phyloP scores from a whole-genome alignment of 1,139 yeast species.

The Candida neerlandica region DNA sequence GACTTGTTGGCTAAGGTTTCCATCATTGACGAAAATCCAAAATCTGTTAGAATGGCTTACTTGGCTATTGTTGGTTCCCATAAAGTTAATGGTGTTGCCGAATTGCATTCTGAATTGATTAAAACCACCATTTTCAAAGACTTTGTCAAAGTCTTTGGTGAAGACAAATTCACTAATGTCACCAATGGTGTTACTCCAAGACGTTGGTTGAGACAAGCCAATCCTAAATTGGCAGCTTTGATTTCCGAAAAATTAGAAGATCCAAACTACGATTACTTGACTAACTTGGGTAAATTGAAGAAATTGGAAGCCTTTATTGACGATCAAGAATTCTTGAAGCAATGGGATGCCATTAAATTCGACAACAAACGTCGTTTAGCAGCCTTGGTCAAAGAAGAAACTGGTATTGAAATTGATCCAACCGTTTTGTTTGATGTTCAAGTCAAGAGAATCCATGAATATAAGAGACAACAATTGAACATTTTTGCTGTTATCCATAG shows the following conservation, averaged over 20 bases:
- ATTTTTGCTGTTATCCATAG: slow-evolving; percentile 87
- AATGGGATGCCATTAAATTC: slow-evolving; percentile 74
- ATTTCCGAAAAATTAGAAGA: slow-evolving; percentile 74
- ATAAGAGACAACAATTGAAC: slow-evolving; percentile 92
- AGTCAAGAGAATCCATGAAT: slow-evolving; percentile 94
- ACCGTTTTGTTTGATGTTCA: slow-evolving; percentile 85
- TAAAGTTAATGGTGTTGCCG: slow-evolving; percentile 95
- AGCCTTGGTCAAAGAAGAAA: slow-evolving; percentile 64
- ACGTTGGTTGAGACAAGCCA: slow-evolving; percentile 95
- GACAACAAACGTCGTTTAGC: slow-evolving; percentile 73
- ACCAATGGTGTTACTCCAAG: slow-evolving; percentile 97
- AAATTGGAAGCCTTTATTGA: slow-evolving; percentile 66
- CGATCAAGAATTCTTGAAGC: slow-evolving; percentile 64
- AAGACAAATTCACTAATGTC: slow-evolving; percentile 84
- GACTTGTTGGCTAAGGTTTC: slow-evolving; percentile 74
- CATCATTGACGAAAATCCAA: slow-evolving; percentile 79
- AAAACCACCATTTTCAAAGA: slow-evolving; percentile 89
- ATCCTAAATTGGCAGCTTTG: slow-evolving; percentile 73
- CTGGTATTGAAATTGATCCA: slow-evolving; percentile 72
- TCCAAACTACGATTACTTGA: slow-evolving; percentile 62
- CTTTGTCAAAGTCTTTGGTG: slow-evolving; percentile 80
- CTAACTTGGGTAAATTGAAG: slow-evolving; percentile 69
- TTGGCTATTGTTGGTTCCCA: slow-evolving; percentile 92
- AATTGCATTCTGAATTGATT: slow-evolving; percentile 87
- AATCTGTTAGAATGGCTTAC: slow-evolving; percentile 89